Base-by-base conservation (phyloP, 306 rosid genomes). In the Begonia masoniana region DNA sequence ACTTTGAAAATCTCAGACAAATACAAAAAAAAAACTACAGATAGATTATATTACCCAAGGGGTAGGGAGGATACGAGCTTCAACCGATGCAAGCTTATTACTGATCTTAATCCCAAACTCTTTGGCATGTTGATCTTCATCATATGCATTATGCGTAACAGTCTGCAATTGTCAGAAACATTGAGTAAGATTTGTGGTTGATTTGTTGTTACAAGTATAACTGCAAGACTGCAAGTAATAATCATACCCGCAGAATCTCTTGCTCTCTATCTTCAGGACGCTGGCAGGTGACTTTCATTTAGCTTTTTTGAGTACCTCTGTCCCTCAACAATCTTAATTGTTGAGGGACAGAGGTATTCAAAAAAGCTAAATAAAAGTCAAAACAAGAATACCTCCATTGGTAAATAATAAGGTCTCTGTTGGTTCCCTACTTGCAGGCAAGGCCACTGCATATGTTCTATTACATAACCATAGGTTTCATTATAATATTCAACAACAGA, bases 281-380 rank as follows among this genome's bases (percentile, higher is more conserved):
- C 67, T 91, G 99, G n/a, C 99, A 91, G 6, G 99, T 83, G 19
- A 86, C 96, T 66, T 76, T 86, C 96, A 62, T 91, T 91, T 54
- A 91, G 48, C 66, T 96, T 69, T 61, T 86, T 91, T 0, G 99
- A 81, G 42, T 91, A 91, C 57, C 99, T 55, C 61, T 91, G 99
- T 4, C 99, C 99, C 65, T 91, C 87, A 4, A 91, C 94, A 21
- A 91, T 91, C 78, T 26, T n/a, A n/a, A n/a, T n/a, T n/a, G n/a
- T n/a, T n/a, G n/a, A n/a, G n/a, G n/a, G n/a, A n/a, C n/a, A n/a
- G n/a, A n/a, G n/a, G n/a, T n/a, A n/a, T n/a, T n/a, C n/a, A n/a
- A n/a, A n/a, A 26, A 26, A 26, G 3, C 6, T 26, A 26, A 26
- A 26, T n/a, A 26, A 2, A 26, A 2, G 36, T 2, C 5, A 26